These are phyloP conservation scores for Xylaria grammica DNA, from an alignment of 495 filamentous ascomycete genomes.

Conservation along the genomic window DNA sequence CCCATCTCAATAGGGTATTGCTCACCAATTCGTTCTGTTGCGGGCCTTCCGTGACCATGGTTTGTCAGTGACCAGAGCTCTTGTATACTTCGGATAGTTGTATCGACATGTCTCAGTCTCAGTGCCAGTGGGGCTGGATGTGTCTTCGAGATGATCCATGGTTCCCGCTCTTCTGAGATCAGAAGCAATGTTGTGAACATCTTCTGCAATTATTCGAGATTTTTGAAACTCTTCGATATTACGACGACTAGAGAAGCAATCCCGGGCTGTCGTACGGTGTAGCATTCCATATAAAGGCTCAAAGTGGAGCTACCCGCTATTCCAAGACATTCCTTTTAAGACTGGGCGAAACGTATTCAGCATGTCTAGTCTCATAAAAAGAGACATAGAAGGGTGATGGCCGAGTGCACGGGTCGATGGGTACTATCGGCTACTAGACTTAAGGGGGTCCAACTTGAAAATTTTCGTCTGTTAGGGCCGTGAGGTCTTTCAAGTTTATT, in stretches of 20 bases:
- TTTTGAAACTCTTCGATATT: constrained; percentile 14
- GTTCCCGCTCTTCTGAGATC: constrained; percentile 46
- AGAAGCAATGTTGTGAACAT: constrained; percentile 50
- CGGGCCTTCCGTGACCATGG: background rate
- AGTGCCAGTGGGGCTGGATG: constrained; percentile 54
- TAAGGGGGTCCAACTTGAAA: background rate
- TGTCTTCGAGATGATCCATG: constrained; percentile 44
- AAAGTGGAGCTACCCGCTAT: too few species aligned
- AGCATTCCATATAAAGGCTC: background rate
- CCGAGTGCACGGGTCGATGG: constrained; percentile 1
- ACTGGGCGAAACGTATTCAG: background rate
- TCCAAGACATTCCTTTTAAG: too few species aligned
- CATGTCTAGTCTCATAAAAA: too few species aligned
- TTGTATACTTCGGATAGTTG: background rate
- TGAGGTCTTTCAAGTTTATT: background rate
- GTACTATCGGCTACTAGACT: background rate
- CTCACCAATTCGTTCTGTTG: background rate
- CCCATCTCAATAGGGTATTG: background rate
- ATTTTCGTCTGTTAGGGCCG: background rate
- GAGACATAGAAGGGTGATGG: too few species aligned
- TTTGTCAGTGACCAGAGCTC: background rate
- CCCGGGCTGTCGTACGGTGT: background rate
- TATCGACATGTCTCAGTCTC: constrained; percentile 27
- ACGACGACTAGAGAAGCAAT: background rate
- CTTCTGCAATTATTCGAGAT: constrained; percentile 48